Conservation (phyloP, 768 basidiomycete genomes). For the Polyporus arcularius region DNA sequence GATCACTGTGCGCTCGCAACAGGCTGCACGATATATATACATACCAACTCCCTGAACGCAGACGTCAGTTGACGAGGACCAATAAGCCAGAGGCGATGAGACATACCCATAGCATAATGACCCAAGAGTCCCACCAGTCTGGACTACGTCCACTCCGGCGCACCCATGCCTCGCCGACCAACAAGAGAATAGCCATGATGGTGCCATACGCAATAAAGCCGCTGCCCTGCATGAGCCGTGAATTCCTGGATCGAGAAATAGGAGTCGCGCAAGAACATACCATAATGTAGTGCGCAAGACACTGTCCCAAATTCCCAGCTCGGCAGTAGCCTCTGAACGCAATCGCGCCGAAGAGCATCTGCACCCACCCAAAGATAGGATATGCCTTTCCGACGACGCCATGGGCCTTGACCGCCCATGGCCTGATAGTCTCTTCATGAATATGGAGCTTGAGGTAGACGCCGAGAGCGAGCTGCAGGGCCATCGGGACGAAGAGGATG, state of each 20-base stretch:
- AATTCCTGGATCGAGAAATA: background rate
- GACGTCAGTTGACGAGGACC: background rate
- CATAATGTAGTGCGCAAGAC: conserved; percentile 88
- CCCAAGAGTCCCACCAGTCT: conserved; percentile 87
- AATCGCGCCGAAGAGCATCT: conserved; percentile 85
- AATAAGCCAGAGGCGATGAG: background rate
- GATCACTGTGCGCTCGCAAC: background rate
- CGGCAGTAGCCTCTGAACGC: conserved; percentile 77
- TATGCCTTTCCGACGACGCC: conserved; percentile 82
- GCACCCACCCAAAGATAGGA: conserved; percentile 85
- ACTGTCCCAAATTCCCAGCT: conserved; percentile 78
- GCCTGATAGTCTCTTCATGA: conserved; percentile 72
- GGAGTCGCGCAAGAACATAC: conserved; percentile 27
- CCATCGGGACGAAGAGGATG: conserved; percentile 64
- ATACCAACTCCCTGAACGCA: conserved; percentile 55
- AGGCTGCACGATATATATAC: conserved; percentile 31
- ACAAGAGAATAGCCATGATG: conserved; percentile 76
- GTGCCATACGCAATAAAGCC: conserved; percentile 88
- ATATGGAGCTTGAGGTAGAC: conserved; percentile 93
- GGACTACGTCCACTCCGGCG: conserved; percentile 69
- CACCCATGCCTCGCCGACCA: conserved; percentile 79
- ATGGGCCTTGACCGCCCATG: conserved; percentile 69
- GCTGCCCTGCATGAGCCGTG: conserved; percentile 52
- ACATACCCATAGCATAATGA: conserved; percentile 56
- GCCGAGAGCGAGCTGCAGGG: conserved; percentile 68